Conservation (phyloP, 306 rosid species). For the Comarum palustre region DNA sequence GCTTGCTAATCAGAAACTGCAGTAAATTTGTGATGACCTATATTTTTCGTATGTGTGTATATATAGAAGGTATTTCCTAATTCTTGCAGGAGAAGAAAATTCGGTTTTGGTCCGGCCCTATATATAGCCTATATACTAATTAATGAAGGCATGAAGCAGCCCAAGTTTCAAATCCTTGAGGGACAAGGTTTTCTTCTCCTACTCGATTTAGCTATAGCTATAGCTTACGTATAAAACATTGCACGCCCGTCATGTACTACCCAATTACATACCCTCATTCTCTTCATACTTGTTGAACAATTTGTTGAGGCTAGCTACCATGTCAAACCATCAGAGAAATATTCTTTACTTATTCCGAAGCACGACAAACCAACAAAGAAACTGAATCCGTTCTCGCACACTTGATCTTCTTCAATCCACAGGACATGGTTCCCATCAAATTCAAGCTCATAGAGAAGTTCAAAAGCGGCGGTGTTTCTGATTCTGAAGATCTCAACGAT, state of each 20-base stretch:
- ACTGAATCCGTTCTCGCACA: neutral
- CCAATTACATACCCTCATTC: neutral
- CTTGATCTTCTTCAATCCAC: neutral
- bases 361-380: neutral
- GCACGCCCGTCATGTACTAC: neutral
- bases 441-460: neutral
- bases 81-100: neutral
- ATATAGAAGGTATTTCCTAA: neutral
- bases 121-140: too few relatives aligned
- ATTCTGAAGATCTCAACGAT: neutral
- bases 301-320: conserved; percentile 4
- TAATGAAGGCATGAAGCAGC: too few relatives aligned
- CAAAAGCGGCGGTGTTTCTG: neutral
- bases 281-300: neutral
- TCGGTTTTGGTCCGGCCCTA: neutral
- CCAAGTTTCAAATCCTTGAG: neutral
- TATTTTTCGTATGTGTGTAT: too few relatives aligned
- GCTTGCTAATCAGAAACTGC: too few relatives aligned
- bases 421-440: conserved; percentile 2
- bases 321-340: conserved; percentile 4
- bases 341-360: neutral
- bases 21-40: too few relatives aligned
- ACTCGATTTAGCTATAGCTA: neutral
- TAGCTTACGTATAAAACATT: neutral
- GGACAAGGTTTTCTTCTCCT: neutral